Evolutionary conservation across 2,329 filamentous ascomycete species (phyloP).

Genomic region (Scedosporium apiospermum): DNA sequence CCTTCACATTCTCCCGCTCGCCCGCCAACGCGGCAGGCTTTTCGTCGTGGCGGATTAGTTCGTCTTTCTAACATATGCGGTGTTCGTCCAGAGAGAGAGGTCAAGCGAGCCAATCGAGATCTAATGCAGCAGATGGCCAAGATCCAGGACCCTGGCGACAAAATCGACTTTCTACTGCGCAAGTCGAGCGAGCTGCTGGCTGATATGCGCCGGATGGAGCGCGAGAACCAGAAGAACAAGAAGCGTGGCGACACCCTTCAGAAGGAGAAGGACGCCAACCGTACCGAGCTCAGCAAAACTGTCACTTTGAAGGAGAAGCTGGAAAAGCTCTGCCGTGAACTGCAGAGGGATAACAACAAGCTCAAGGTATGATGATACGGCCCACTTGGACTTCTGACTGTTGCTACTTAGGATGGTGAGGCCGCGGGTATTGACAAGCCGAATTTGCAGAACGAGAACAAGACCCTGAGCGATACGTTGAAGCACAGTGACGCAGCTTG

Average conservation of each 20-base stretch:
- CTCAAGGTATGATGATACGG: slow-evolving; percentile 59
- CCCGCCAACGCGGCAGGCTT: neutral
- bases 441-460: slow-evolving; percentile 68
- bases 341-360: slow-evolving; percentile 96
- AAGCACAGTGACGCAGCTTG: slow-evolving; percentile 73
- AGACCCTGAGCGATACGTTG: slow-evolving; percentile 78
- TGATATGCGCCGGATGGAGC: slow-evolving; percentile 92
- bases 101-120: slow-evolving; percentile 88
- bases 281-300: slow-evolving; percentile 83
- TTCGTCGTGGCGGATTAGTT: neutral
- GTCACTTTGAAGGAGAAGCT: slow-evolving; percentile 89
- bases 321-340: slow-evolving; percentile 88
- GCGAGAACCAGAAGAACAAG: slow-evolving; percentile 92
- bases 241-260: slow-evolving; percentile 89
- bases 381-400: no score
- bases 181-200: slow-evolving; percentile 85
- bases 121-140: slow-evolving; percentile 81
- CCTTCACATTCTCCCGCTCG: neutral
- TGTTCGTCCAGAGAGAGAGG: slow-evolving; percentile 63
- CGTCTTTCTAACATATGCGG: neutral
- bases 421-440: slow-evolving; percentile 13
- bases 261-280: slow-evolving; percentile 88
- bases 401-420: no score
- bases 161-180: slow-evolving; percentile 82
- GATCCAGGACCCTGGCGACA: slow-evolving; percentile 74